Conservation (phyloP, 139 green algal species). For the Chlorella sp. region DNA sequence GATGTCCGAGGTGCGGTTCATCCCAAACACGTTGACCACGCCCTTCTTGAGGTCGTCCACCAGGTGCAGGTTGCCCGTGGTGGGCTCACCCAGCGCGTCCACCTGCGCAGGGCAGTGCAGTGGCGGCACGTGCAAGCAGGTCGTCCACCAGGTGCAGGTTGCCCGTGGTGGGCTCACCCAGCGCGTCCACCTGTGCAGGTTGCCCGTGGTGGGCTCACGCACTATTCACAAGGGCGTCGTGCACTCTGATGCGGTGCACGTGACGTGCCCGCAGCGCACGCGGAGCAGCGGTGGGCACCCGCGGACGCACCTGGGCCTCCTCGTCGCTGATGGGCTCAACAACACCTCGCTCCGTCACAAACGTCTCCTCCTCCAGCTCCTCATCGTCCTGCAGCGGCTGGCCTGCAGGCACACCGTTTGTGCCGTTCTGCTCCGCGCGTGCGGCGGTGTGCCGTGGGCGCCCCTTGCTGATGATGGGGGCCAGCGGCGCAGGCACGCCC, state of each 20-base stretch:
- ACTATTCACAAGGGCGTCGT: not conserved
- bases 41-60: constrained; percentile 15
- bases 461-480: no score
- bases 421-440: no score
- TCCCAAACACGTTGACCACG: constrained; percentile 50
- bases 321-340: constrained; percentile 53
- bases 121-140: not conserved
- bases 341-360: constrained; percentile 42
- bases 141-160: not conserved
- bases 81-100: constrained; percentile 71
- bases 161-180: not conserved
- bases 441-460: no score
- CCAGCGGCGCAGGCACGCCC: no score
- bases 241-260: not conserved
- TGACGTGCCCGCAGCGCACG: not conserved
- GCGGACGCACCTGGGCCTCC: constrained; percentile 36
- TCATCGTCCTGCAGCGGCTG: no score
- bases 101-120: constrained; percentile 32
- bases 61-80: constrained; percentile 68
- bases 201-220: not conserved
- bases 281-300: not conserved
- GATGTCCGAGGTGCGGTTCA: constrained; percentile 47
- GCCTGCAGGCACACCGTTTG: no score
- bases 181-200: no score
- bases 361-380: constrained; percentile 32